Evolutionary conservation across 306 rosid genomes (phyloP).

Genomic region (Casuarina equisetifolia): DNA sequence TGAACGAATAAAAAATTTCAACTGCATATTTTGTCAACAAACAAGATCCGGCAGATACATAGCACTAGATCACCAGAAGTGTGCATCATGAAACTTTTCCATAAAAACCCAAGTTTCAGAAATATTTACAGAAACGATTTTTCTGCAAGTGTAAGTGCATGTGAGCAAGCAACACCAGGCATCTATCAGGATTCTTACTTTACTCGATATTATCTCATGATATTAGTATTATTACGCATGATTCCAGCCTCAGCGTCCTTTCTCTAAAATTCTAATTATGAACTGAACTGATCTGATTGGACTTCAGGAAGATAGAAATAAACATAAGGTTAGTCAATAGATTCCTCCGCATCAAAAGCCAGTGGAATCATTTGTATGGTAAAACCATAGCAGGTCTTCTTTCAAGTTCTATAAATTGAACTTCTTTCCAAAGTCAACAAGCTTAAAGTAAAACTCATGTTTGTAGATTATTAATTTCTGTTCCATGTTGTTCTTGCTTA

Average conservation of each 20-base stretch:
- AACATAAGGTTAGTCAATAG: background rate
- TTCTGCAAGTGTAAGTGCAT: background rate
- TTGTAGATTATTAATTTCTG: background rate
- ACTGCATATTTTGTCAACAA: background rate
- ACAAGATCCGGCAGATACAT: background rate
- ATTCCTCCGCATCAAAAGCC: background rate
- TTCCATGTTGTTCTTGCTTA: background rate
- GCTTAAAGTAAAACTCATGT: constrained; percentile 10
- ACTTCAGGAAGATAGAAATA: background rate
- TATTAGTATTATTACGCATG: background rate
- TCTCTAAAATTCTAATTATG: background rate
- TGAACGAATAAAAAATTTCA: background rate
- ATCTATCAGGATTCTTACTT: constrained; percentile 1
- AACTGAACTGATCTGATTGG: background rate
- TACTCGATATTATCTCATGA: background rate
- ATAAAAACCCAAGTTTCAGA: background rate
- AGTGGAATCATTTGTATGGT: background rate
- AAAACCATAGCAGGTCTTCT: constrained; percentile 18
- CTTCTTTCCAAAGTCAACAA: constrained; percentile 23
- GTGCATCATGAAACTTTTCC: background rate
- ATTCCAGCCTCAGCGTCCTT: background rate
- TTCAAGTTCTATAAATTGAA: constrained; percentile 13
- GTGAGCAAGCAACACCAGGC: background rate
- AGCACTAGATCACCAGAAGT: background rate
- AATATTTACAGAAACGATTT: background rate